Percentiles rank a stretch among this genome's conserved stretches.
phyloP scores from a whole-genome alignment of 805 yeast genomes.

The Wickerhamomyces ciferrii region DNA sequence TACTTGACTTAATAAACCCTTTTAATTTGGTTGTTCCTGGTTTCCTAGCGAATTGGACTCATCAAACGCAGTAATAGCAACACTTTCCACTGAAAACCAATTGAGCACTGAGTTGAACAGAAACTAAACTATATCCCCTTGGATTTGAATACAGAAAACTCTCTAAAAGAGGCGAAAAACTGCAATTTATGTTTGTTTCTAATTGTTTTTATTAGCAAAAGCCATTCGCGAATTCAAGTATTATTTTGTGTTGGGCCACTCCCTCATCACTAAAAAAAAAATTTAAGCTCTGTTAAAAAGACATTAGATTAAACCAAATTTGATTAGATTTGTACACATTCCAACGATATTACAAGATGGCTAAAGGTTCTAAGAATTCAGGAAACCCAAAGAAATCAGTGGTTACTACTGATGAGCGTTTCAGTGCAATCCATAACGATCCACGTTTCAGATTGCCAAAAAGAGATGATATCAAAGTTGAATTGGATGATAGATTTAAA shows the following conservation, averaged over 20 bases:
- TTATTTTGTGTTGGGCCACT: no score
- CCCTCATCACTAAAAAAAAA: constrained; percentile 1
- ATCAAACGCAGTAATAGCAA: no score
- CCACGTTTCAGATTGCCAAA: constrained; percentile 82
- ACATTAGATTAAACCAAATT: no score
- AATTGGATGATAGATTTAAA: constrained; percentile 83
- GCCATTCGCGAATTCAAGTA: no score
- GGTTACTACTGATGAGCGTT: constrained; percentile 64
- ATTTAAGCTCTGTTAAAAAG: no score
- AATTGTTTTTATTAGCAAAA: neutral
- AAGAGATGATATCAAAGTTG: constrained; percentile 62
- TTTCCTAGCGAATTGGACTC: neutral
- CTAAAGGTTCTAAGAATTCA: neutral
- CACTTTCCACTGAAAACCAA: no score
- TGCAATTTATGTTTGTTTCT: no score
- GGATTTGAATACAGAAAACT: no score
- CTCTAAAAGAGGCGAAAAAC: neutral
- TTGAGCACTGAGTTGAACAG: constrained; percentile 1
- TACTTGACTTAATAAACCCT: neutral
- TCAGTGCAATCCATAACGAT: constrained; percentile 73
- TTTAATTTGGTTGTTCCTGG: neutral
- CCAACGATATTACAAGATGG: constrained; percentile 1
- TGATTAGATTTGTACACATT: no score
- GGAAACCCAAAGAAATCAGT: constrained; percentile 6
- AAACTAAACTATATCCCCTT: no score